Evolutionary conservation across 2,329 filamentous ascomycete species (phyloP), one percentile per base, ranked within the genome.

Genomic region (Phialemoniopsis sp.): DNA sequence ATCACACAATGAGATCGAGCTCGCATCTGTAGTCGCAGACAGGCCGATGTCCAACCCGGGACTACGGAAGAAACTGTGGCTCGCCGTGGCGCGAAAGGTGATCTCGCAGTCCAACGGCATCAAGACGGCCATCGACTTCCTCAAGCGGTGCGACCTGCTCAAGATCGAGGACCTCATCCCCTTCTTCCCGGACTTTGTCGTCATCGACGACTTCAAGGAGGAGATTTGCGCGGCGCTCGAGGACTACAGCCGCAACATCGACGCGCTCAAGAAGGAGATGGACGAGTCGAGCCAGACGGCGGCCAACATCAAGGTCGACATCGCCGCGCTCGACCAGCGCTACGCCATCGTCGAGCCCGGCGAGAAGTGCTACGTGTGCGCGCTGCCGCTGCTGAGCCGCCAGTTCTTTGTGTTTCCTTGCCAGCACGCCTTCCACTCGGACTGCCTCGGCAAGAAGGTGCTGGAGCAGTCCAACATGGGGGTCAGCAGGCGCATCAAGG

Each of bases 361-460:
- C 0, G 93, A 98, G 69, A 84, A 88, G 57, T 98, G 93, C 62
- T 94, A 91, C 66, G 80, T 85, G 3, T 98, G 93, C 56, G 80
- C 82, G 1, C 65, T 97, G 40, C 93, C 93, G 9, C 67, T 98
- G 39, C 73, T 98, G 13, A 90, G 87, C 55, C 70, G 90, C 39
- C 90, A 96, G 54, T 98, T 98, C 64, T 98, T 97, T 52, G 93
- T 98, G 14, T 98, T 98, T 50, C 93, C 93, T 0, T 98, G 93
- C 62, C 93, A 98, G 68, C 93, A 98, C 63, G 87, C 90, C 4
- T 98, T 98, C 56, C 93, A 98, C 62, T 91, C 87, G 32, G 93
- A 98, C 58, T 98, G 93, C 59, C 66, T 98, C 36, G 91, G 89
- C 0, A 83, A 80, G 53, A 86, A 85, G 56, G 89, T 97, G 1